phyloP scores from a whole-genome alignment of 176 grass and related monocot species.

The Tillandsia leiboldiana region DNA sequence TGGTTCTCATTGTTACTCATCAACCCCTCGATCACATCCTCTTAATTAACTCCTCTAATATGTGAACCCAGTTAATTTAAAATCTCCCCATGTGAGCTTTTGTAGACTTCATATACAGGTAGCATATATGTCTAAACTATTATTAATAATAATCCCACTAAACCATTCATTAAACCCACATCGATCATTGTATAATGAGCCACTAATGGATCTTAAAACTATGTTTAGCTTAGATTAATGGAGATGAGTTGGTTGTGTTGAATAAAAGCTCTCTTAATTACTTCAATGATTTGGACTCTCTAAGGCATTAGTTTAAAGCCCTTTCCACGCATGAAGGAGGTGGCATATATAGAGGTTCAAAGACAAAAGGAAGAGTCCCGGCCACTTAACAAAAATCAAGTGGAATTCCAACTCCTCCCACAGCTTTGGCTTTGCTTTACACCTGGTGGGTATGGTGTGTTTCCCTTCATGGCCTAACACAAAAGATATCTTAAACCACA shows the following conservation, averaged over 20 bases:
- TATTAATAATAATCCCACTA: neutral
- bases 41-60: too few species aligned
- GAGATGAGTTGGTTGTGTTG: too few species aligned
- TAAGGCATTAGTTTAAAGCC: neutral
- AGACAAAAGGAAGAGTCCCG: neutral
- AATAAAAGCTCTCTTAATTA: too few species aligned
- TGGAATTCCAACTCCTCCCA: slow-evolving; percentile 5
- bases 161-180: neutral
- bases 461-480: slow-evolving; percentile 13
- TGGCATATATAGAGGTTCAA: neutral
- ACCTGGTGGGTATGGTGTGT: neutral
- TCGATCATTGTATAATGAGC: neutral
- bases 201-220: neutral
- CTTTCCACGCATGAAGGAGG: slow-evolving; percentile 3
- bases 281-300: neutral
- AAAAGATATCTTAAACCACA: neutral
- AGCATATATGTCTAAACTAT: neutral
- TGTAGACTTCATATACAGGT: neutral
- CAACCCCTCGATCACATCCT: too few species aligned
- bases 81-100: neutral
- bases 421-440: neutral
- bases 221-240: too few species aligned
- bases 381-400: neutral
- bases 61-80: neutral
- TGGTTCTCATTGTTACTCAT: too few species aligned